Conservation (phyloP, 257 asterid species). For the Schizonepeta tenuifolia region DNA sequence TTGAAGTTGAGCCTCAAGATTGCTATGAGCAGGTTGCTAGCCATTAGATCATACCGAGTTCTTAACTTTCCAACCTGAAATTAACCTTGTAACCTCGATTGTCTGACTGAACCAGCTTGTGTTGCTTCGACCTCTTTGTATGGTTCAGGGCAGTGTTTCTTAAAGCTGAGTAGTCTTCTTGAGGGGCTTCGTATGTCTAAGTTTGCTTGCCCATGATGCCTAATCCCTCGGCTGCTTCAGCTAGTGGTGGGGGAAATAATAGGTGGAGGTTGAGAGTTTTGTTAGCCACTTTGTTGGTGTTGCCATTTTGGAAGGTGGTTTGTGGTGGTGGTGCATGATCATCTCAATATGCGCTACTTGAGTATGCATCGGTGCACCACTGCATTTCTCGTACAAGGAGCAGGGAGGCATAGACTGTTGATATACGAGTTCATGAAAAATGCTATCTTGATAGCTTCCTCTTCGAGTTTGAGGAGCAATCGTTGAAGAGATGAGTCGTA, state of each 20-base stretch:
- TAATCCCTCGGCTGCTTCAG: slow-evolving; percentile 41
- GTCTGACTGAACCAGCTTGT: slow-evolving; percentile 49
- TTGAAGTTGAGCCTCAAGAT: slow-evolving; percentile 43
- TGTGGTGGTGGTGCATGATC: slow-evolving; percentile 85
- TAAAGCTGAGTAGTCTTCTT: slow-evolving; percentile 48
- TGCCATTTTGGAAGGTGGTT: slow-evolving; percentile 59
- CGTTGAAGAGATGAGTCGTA: too few species aligned
- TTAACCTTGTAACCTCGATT: slow-evolving; percentile 60
- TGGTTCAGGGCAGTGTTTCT: too few species aligned
- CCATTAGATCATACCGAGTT: slow-evolving; percentile 49
- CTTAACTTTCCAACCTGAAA: slow-evolving; percentile 57
- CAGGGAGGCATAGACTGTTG: too few species aligned
- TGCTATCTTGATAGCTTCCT: too few species aligned
- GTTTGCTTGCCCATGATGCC: slow-evolving; percentile 66
- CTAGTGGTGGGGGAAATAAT: too few species aligned
- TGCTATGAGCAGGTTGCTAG: too few species aligned
- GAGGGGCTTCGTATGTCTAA: slow-evolving; percentile 75
- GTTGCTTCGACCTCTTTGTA: too few species aligned
- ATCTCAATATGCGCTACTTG: too few species aligned
- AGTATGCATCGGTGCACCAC: slow-evolving; percentile 94
- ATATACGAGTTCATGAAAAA: too few species aligned
- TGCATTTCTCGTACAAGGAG: slow-evolving; percentile 75
- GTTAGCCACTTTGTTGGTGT: slow-evolving; percentile 50
- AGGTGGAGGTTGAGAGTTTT: slow-evolving; percentile 36
- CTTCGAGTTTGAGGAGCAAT: too few species aligned